phyloP scores from a whole-genome alignment of 257 asterid species.

The Gentiana straminea region DNA sequence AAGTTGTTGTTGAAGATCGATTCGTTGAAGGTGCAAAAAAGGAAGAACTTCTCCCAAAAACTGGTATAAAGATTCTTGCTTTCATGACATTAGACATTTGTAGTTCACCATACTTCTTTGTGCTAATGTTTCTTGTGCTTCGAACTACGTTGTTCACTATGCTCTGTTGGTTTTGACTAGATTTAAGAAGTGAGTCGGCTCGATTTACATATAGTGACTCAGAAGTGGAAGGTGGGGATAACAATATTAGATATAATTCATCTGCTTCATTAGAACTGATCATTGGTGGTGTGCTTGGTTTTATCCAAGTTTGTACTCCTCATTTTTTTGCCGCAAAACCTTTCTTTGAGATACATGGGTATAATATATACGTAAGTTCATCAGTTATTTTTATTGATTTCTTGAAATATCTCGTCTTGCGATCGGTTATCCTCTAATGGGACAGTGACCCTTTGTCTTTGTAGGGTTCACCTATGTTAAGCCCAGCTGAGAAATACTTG shows the following conservation, averaged over 20 bases:
- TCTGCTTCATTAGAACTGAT: constrained; percentile 44
- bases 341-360: constrained; percentile 35
- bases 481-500: constrained; percentile 31
- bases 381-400: no score
- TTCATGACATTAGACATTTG: no score
- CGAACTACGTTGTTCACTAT: not conserved
- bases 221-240: constrained; percentile 10
- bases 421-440: no score
- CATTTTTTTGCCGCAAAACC: constrained; percentile 38
- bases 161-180: constrained; percentile 6
- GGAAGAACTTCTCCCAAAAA: constrained; percentile 8
- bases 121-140: not conserved
- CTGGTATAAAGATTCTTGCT: no score
- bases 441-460: constrained; percentile 1
- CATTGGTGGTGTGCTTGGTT: constrained; percentile 40
- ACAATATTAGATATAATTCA: constrained; percentile 23
- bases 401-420: no score
- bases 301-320: constrained; percentile 28
- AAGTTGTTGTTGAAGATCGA: constrained; percentile 16
- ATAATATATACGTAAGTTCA: constrained; percentile 29
- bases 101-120: no score
- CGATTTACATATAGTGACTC: not conserved
- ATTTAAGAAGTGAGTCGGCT: constrained; percentile 2
- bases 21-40: not conserved
- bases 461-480: constrained; percentile 41